phyloP scores from a whole-genome alignment of 2,329 filamentous ascomycete genomes.

The Fusarium mundagurra region DNA sequence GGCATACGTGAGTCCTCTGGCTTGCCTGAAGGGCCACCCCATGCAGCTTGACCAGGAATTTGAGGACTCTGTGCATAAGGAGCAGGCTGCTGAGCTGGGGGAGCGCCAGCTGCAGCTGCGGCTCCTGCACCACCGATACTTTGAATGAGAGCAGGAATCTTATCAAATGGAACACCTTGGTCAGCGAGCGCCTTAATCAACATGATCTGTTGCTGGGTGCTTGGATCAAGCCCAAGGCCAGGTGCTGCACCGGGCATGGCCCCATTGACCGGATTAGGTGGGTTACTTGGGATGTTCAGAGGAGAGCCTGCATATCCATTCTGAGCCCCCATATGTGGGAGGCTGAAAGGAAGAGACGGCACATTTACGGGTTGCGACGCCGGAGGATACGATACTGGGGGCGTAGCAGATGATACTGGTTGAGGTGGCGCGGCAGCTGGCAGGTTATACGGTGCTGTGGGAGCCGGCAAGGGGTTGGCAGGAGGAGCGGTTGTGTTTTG shows the following conservation, averaged over 20 bases:
- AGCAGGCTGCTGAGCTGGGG: constrained; percentile 42
- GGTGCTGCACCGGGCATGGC: constrained; percentile 47
- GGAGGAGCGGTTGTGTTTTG: constrained; percentile 69
- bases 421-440: constrained; percentile 47
- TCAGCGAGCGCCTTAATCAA: constrained; percentile 79
- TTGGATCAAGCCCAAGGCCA: constrained; percentile 57
- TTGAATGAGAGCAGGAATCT: constrained; percentile 71
- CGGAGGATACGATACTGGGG: constrained; percentile 52
- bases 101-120: constrained; percentile 47
- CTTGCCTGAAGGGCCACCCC: constrained; percentile 44
- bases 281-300: constrained; percentile 43
- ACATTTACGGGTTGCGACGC: constrained; percentile 69
- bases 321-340: constrained; percentile 50
- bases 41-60: constrained; percentile 46
- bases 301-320: constrained; percentile 46
- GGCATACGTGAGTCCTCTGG: constrained; percentile 65
- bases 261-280: constrained; percentile 44
- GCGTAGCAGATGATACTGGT: constrained; percentile 45
- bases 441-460: constrained; percentile 57
- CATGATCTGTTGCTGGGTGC: constrained; percentile 75
- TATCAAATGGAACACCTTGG: constrained; percentile 80
- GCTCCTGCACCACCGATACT: constrained; percentile 55
- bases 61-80: constrained; percentile 57
- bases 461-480: constrained; percentile 50
- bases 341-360: constrained; percentile 56